Evolutionary conservation across 164 flowering plant species (phyloP), one percentile per base, ranked within the genome.

Genomic region (Buxus sempervirens): DNA sequence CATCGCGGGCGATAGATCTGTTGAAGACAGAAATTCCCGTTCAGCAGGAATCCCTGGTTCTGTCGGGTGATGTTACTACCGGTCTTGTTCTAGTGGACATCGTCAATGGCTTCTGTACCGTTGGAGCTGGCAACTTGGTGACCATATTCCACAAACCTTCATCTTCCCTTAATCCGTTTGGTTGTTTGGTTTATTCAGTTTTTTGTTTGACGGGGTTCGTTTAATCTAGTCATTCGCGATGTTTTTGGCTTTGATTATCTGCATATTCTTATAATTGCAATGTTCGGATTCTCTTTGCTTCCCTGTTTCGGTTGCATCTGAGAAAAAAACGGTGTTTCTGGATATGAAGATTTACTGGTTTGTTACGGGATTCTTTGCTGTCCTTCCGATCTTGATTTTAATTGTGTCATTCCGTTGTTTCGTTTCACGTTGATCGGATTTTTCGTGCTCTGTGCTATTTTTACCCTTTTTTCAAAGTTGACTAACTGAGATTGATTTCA

Each of bases 101-200:
- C 70, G 83, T 88, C 70, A 88, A 88, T 75, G 92, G 92, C 72
- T 88, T 88, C 77, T 88, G 92, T 62, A 88, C 90, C n/a, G 90
- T 85, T 36, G 90, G 90, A 7, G 84, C 87, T 73, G 92, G 92
- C 24, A 78, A 74, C 73, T 78, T 88, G 87, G 86, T 81, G 26
- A 63, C n/a, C 61, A 0, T 21, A 18, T 20, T 14, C n/a, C 26
- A 1, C 27, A 22, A 23, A 12, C 20, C 57, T 24, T 41, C n/a
- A n/a, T 20, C 9, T 32, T 7, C 63, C 21, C 42, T 14, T 28
- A n/a, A 10, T 20, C 24, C 14, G 15, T 54, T 12, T 22, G 26
- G 5, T 13, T 23, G 3, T 38, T 55, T 28, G 25, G n/a, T 7
- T 54, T 20, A 4, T 10, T n/a, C 6, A 16, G 45, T 25, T 22